phyloP scores from a whole-genome alignment of 2,329 filamentous ascomycete species.

The Graphilbum sp. region DNA sequence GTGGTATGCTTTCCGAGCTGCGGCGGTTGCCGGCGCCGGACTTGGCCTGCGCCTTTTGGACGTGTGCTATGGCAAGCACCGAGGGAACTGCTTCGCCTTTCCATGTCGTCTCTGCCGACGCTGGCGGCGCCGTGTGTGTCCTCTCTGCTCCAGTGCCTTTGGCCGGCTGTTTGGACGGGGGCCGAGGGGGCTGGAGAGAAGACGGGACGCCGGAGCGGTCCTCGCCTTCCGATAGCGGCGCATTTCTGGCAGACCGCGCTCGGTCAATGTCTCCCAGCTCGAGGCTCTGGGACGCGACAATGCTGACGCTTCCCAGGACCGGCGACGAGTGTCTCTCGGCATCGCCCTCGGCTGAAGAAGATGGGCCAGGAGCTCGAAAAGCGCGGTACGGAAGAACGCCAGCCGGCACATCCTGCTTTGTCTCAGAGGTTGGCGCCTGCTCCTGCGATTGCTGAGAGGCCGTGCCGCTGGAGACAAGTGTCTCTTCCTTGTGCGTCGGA shows the following conservation, averaged over 20 bases:
- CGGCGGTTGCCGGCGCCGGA: too few species aligned
- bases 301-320: conserved; percentile 4
- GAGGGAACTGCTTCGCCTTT: too few species aligned
- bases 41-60: too few species aligned
- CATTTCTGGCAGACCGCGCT: conserved; percentile 3
- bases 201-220: conserved; percentile 11
- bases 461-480: too few species aligned
- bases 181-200: conserved; percentile 11
- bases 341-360: not conserved
- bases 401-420: not conserved
- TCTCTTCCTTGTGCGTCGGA: too few species aligned
- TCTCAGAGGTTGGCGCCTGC: conserved; percentile 6
- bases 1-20: too few species aligned
- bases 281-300: conserved; percentile 3
- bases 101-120: too few species aligned
- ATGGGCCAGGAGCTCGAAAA: conserved; percentile 1
- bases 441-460: too few species aligned
- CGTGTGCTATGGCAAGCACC: too few species aligned
- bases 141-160: not conserved
- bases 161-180: conserved; percentile 9
- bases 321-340: not conserved
- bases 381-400: conserved; percentile 1
- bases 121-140: not conserved
- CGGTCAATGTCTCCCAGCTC: conserved; percentile 5
- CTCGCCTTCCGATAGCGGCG: conserved; percentile 9